These are phyloP conservation scores for Eucalyptus coolabah DNA, from an alignment of 345 rosid genomes.

Conservation along the genomic window DNA sequence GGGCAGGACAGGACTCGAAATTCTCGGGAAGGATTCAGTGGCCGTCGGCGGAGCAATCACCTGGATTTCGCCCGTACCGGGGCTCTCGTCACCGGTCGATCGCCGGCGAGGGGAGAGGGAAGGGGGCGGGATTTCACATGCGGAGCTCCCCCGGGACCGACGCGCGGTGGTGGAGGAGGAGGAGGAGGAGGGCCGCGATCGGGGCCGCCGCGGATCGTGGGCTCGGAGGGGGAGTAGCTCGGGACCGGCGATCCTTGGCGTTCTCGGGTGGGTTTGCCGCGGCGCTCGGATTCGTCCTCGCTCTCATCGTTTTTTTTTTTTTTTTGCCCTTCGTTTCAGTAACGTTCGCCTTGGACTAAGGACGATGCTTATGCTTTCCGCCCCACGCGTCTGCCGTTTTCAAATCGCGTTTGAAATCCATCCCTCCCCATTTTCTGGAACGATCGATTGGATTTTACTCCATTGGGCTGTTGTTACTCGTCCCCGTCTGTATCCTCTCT, in stretches of 20 bases:
- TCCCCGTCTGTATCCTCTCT: background rate
- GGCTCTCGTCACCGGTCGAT: background rate
- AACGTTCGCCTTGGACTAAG: background rate
- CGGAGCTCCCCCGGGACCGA: background rate
- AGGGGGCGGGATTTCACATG: background rate
- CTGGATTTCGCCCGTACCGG: background rate
- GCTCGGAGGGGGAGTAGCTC: background rate
- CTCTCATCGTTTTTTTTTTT: background rate
- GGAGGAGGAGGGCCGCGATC: background rate
- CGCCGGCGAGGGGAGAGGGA: background rate
- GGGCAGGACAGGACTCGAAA: background rate
- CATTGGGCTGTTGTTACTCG: background rate
- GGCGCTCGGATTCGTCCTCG: background rate
- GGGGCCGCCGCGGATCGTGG: background rate
- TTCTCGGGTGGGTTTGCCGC: background rate
- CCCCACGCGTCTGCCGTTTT: background rate
- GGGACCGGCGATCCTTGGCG: background rate
- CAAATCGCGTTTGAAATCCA: background rate
- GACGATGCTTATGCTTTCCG: background rate
- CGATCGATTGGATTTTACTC: background rate
- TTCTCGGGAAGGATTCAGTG: background rate
- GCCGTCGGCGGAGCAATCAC: background rate
- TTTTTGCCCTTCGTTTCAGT: background rate
- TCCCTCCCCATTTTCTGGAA: background rate
- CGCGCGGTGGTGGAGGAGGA: background rate